Base-by-base conservation (phyloP, 768 basidiomycete genomes). In the Termitomyces sp. region DNA sequence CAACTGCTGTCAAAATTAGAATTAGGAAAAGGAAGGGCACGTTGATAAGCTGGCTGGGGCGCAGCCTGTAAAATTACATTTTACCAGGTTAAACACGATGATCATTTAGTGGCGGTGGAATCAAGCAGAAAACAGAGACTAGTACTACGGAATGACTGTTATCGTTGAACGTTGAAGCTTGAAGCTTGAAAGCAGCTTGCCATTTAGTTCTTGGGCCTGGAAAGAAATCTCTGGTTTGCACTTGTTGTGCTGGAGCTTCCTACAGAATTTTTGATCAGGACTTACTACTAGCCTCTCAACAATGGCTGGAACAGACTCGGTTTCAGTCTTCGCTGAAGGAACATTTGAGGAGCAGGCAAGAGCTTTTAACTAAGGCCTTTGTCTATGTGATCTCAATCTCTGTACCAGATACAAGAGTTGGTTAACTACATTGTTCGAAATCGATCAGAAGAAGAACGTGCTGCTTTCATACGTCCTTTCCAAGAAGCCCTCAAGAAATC, bases 291-390 rank as follows among this genome's bases (percentile, higher is more conserved):
- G 47, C 56, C 66, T 63, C 65, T 70, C 71, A 77, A 77, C 68
- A 25, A 92, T 92, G 89, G 75, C 85, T 60, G 73, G 71, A 65
- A 79, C 88, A 66, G 92, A 93, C 76, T 89, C 91, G 45, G 80
- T 94, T 60, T 86, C 92, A 61, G 85, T 94, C 65, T 94, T 92
- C 70, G 86, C 89, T 20, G 92, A 95, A 75, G 92, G 92, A 55
- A 93, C 92, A 1, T 94, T 91, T 67, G 87, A 89, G 71, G 92
- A 95, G 73, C 90, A 93, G 85, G 91, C 90, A 71, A 66, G 67
- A 37, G 40, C 37, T 31, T 51, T 54, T 29, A 40, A 37, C 20
- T 38, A n/a, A 7, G 43, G 37, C n/a, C 38, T 29, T 6, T 15
- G 36, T 55, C 29, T 48, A 12, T 56, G 15, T 37, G 29, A 46